Base-by-base conservation (phyloP, 106 monocot genomes). In the Amphibolis antarctica region DNA sequence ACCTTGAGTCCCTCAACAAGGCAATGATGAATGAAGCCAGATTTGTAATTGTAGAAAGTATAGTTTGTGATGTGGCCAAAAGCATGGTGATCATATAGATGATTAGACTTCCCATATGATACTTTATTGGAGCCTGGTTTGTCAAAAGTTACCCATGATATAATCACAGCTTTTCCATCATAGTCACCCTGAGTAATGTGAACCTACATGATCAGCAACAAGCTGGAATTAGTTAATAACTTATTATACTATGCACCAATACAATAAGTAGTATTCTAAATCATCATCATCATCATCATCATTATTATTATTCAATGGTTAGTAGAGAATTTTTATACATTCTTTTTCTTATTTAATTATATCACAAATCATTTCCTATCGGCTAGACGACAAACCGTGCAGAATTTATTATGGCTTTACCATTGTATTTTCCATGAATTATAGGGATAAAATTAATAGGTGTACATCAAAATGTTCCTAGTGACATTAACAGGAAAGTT, bases 1-100 rank as follows among this genome's bases (percentile, higher is more conserved):
- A 89, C 94, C 86, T 80, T 72, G 57, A 96, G 84, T 61, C 67
- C 80, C 70, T 84, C 84, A 42, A 96, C 66, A 74, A 84, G 71
- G 80, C 86, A 86, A 60, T 90, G 96, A 63, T 98, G 96, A 69
- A 98, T 90, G 62, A 78, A 87, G 68, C 90, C 96, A 77, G 96
- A 98, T 56, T 69, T 84, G 57, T 98, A 98, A 14, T 82, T 55
- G 48, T 77, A 84, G 69, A 76, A 98, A 25, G 90, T 90, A 67
- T 98, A 98, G 55, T 86, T 90, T 69, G 66, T 80, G 46, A 58
- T n/a, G 48, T 67, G 65, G 19, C 84, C 96, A 71, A 85, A 44
- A 55, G 90, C 82, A 68, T 54, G 71, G 20, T 69, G 74, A 70
- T 86, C 72, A 75, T 82, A 87, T 55, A 74, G 67, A 56, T 85